Evolutionary conservation across 257 asterid species (phyloP).

Genomic region (Solanum appendiculatum): DNA sequence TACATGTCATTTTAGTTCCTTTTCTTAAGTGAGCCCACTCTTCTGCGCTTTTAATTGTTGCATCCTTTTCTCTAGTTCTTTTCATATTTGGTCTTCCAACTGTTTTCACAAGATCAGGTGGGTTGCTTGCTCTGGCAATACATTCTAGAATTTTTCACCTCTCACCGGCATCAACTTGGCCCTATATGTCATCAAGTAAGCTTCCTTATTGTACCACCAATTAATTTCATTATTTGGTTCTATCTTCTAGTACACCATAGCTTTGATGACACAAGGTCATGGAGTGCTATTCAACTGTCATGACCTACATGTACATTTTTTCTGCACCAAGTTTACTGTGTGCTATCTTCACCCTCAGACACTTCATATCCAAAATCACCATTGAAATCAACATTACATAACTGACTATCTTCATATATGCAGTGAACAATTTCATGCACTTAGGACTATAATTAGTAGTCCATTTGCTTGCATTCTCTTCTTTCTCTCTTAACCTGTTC

Average conservation of each 20-base stretch:
- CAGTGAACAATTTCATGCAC: not conserved
- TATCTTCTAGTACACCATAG: not conserved
- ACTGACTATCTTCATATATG: not conserved
- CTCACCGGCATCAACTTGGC: not conserved
- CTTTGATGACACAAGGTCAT: not conserved
- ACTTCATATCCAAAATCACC: not conserved
- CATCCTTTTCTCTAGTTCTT: not conserved
- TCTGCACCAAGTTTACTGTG: not conserved
- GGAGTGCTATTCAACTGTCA: not conserved
- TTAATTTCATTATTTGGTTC: not conserved
- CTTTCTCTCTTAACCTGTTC: not conserved
- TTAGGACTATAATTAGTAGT: not conserved
- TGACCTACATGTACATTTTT: not conserved
- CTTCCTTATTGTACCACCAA: not conserved
- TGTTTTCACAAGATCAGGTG: not conserved
- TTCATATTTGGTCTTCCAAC: not conserved
- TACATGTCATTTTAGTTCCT: not conserved
- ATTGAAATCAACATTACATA: no score
- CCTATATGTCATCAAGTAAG: not conserved
- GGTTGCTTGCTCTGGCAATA: not conserved
- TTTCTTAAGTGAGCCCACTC: not conserved
- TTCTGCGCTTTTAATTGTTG: not conserved
- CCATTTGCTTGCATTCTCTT: not conserved
- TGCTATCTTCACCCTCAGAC: not conserved
- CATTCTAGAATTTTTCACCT: not conserved